Conservation (phyloP, 805 yeast genomes). For the Lipomyces sp. region DNA sequence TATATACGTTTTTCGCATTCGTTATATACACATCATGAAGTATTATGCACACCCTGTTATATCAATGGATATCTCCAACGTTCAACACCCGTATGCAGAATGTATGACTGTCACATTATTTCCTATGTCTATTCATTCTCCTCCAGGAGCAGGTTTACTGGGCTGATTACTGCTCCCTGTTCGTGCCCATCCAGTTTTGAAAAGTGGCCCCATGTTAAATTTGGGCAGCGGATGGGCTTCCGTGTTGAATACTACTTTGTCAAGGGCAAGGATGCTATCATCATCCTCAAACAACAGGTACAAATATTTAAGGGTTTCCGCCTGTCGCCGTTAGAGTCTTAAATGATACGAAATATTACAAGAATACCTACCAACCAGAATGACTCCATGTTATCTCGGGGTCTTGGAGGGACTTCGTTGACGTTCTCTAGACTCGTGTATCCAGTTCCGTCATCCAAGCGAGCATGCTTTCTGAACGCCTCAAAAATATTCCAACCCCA, state of each 20-base stretch:
- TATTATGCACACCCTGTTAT: background rate
- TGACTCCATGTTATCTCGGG: constrained; percentile 79
- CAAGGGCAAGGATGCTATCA: constrained; percentile 64
- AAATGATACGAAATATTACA: background rate
- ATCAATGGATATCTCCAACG: background rate
- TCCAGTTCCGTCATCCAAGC: constrained; percentile 51
- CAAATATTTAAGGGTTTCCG: constrained; percentile 88
- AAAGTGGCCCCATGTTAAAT: constrained; percentile 29
- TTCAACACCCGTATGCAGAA: background rate
- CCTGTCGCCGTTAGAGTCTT: constrained; percentile 41
- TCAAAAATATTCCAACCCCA: constrained; percentile 90
- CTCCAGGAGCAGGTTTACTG: background rate
- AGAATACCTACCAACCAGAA: constrained; percentile 66
- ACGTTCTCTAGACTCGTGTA: constrained; percentile 74
- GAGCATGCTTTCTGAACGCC: constrained; percentile 65
- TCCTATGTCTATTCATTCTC: background rate
- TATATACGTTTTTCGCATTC: background rate
- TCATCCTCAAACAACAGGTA: constrained; percentile 78
- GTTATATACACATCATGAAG: background rate
- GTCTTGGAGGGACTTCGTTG: constrained; percentile 55
- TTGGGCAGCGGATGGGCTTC: constrained; percentile 91
- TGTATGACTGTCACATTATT: background rate
- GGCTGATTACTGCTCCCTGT: background rate
- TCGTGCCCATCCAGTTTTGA: constrained; percentile 34
- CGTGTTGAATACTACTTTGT: constrained; percentile 78